Evolutionary conservation across 441 rosid species (phyloP).

Genomic region (Flueggea neowawraea): DNA sequence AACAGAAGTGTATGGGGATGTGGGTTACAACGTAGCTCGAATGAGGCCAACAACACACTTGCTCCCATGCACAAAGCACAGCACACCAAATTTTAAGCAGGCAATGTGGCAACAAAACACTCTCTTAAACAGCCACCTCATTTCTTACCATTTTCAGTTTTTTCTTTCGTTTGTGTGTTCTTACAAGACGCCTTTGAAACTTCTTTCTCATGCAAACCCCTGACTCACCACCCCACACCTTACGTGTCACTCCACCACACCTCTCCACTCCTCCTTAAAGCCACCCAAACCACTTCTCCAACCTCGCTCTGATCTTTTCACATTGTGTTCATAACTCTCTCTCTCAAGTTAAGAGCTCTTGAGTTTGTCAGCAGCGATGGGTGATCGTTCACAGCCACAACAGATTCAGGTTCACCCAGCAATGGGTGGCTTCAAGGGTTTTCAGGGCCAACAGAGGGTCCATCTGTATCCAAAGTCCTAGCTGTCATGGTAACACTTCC

Average conservation of each 20-base stretch:
- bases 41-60: too few species aligned
- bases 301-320: not conserved
- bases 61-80: too few species aligned
- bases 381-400: conserved; percentile 41
- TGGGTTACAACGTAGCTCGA: too few species aligned
- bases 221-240: conserved; percentile 46
- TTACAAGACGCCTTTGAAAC: conserved; percentile 30
- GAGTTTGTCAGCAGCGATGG: conserved; percentile 31
- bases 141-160: not conserved
- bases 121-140: conserved; percentile 13
- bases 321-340: not conserved
- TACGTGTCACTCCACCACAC: conserved; percentile 48
- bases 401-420: conserved; percentile 57
- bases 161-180: too few species aligned
- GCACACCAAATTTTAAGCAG: too few species aligned
- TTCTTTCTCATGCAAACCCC: conserved; percentile 76
- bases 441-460: conserved; percentile 30
- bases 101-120: too few species aligned
- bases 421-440: conserved; percentile 22
- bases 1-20: too few species aligned
- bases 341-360: not conserved
- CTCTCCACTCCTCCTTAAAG: conserved; percentile 18
- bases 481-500: conserved; percentile 51
- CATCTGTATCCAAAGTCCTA: conserved; percentile 47
- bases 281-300: not conserved